A percentile compares a stretch with the other conserved stretches of the same genome.
phyloP scores from a whole-genome alignment of 768 basidiomycete species.

The Leccinum ochraceum region DNA sequence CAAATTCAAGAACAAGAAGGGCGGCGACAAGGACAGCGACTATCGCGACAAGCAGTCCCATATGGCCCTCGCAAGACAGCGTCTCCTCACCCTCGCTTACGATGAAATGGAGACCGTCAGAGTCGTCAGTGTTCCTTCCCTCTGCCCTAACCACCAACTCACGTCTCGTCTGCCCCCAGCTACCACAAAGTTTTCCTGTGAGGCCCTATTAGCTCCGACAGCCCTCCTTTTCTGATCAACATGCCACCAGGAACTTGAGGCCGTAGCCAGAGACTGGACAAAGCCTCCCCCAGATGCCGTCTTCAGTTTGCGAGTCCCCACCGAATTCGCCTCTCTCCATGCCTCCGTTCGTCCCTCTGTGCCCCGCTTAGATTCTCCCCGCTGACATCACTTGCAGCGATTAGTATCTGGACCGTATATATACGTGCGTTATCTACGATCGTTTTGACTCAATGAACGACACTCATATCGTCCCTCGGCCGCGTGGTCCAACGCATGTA shows the following conservation, averaged over 20 bases:
- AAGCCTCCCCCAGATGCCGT: constrained; percentile 80
- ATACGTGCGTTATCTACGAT: constrained; percentile 54
- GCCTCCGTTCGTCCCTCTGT: constrained; percentile 61
- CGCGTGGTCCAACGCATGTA: constrained; percentile 35
- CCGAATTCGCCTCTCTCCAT: constrained; percentile 84
- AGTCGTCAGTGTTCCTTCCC: constrained; percentile 42
- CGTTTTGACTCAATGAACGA: constrained; percentile 7
- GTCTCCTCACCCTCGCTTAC: constrained; percentile 78
- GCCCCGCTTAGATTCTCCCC: constrained; percentile 13
- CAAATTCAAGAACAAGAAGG: constrained; percentile 60
- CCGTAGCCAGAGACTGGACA: constrained; percentile 80
- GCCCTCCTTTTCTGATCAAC: constrained; percentile 2
- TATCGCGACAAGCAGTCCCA: constrained; percentile 52
- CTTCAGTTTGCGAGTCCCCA: constrained; percentile 77
- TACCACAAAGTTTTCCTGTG: constrained; percentile 69
- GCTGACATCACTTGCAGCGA: constrained; percentile 49
- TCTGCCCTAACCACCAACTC: constrained; percentile 1
- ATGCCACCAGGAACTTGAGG: constrained; percentile 68
- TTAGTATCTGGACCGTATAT: constrained; percentile 82
- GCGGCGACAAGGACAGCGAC: constrained; percentile 59
- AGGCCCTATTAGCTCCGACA: constrained; percentile 22
- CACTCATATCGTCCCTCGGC: constrained; percentile 15
- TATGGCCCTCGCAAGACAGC: constrained; percentile 72
- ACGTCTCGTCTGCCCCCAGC: constrained; percentile 39
- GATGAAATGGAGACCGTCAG: constrained; percentile 87